Base-by-base conservation (phyloP, 306 rosid species). In the Acmispon strigosus region DNA sequence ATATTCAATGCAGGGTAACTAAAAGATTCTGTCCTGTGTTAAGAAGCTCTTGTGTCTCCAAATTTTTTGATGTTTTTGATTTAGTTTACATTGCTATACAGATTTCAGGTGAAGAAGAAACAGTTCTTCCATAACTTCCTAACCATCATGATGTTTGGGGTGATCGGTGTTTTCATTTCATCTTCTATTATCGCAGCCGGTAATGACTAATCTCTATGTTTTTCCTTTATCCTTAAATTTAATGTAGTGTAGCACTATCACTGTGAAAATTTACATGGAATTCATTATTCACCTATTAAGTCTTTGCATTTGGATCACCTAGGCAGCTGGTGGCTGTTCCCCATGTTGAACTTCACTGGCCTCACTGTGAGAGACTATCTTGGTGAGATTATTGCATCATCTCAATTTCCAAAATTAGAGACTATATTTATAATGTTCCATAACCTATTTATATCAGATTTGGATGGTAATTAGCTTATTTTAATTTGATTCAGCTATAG, bases 1-100 rank as follows among this genome's bases (percentile, higher is more conserved):
- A 90, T 90, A 59, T 94, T 90, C 88, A 94, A 94, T 87, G 98
- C 96, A 7, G 96, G 97, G 98, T 90, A 87, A n/a, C n/a, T n/a
- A n/a, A 71, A 69, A 52, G 11, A 22, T 42, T 50, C 48, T 75
- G 51, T 34, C 75, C 59, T 52, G 13, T 57, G 9, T 73, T 49
- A 11, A 59, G 69, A 18, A 34, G 2, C 53, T 69, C 32, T n/a
- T 39, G 37, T 24, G 60, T 41, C 42, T 43, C 48, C 47, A 15
- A 73, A 4, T 0, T 18, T 24, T 18, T 62, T 9, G 2, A 50
- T 41, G 37, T 32, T 58, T 80, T 62, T 27, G 3, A 65, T 9
- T 1, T 27, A 55, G 39, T 41, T 19, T 49, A 12, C 47, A 20
- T 55, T 45, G 16, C 8, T 29, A 20, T n/a, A 68, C 86, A 94